Evolutionary conservation across 495 filamentous ascomycete genomes (phyloP).

Genomic region (Xylaria nigripes): DNA sequence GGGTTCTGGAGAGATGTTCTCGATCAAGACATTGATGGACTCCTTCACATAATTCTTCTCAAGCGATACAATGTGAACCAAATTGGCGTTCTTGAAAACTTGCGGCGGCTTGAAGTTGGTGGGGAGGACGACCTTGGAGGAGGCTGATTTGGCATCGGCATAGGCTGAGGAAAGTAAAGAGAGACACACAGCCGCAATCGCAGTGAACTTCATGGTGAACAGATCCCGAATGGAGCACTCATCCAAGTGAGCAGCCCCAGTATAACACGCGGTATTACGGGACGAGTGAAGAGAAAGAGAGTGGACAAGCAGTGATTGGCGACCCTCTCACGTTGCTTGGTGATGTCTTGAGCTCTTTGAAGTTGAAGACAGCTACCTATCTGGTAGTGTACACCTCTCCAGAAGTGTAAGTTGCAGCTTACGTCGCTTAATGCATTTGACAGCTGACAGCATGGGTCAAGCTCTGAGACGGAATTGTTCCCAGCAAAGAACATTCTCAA

Average conservation of each 20-base stretch:
- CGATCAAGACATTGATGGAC: conserved; percentile 83
- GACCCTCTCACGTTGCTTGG: conserved; percentile 1
- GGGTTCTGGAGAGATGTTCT: conserved; percentile 66
- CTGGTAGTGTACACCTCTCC: conserved; percentile 22
- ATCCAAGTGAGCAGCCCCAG: conserved; percentile 30
- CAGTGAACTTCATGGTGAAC: conserved; percentile 48
- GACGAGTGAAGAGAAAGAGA: not conserved
- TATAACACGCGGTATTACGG: conserved; percentile 8
- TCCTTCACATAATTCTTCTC: conserved; percentile 88
- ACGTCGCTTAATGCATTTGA: conserved; percentile 24
- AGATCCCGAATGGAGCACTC: conserved; percentile 25
- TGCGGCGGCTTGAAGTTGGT: conserved; percentile 75
- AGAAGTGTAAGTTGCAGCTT: conserved; percentile 22
- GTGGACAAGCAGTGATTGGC: not conserved
- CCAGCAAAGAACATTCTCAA: not conserved
- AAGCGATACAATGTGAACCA: conserved; percentile 81
- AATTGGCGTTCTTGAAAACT: conserved; percentile 84
- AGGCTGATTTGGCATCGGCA: conserved; percentile 30
- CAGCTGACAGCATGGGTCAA: not conserved
- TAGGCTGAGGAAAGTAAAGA: conserved; percentile 38
- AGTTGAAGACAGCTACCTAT: not conserved
- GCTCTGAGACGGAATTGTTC: not conserved
- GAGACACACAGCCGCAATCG: conserved; percentile 41
- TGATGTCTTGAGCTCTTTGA: conserved; percentile 7
- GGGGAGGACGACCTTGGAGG: conserved; percentile 44